Evolutionary conservation across 352 stramenopile genomes (phyloP), one percentile per base, ranked within the genome.

Genomic region (Globisporangium nagaii): DNA sequence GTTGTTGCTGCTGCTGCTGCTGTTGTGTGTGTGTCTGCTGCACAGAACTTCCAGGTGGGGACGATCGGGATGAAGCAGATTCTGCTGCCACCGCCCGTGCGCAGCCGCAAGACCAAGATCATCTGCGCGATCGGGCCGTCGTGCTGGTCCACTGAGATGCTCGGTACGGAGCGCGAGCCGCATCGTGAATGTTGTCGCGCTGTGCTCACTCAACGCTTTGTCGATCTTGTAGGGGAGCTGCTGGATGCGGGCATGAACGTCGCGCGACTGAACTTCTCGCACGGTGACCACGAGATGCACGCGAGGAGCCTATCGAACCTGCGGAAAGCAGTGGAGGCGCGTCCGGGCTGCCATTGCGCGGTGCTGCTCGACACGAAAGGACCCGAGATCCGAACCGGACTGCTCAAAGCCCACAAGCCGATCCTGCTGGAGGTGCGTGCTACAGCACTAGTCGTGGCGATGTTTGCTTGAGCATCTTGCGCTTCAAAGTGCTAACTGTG

Each of bases 181-280:
- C 9, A n/a, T 43, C 11, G 5, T 11, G 10, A 40, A 1, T 22
- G 20, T 35, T 31, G 12, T 40, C 15, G 15, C 24, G 34, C 4
- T 36, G 25, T 37, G 42, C 32, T 56, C 32, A 51, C 7, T 0
- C 10, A 22, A 22, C 45, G 17, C 1, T 32, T 2, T 48, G n/a
- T 17, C 36, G 27, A 5, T 58, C 19, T 17, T 51, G 12, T 24
- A 90, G 77, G 79, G 2, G 64, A 90, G 55, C 60, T 93, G 3
- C 58, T 91, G 37, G 81, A 91, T 48, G 80, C 78, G 27, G 97
- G 97, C 11, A 98, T 99, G 94, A 97, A 96, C 48, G 89, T 99
- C 5, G 98, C 98, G 62, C 85, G 97, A 13, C 80, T 99, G 28
- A 99, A 99, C 60, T 99, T 99, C 71, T 99, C 96, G 13, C 97